These are phyloP conservation scores for Fusarium abutilonis DNA, from an alignment of 2,329 filamentous ascomycete genomes.

Conservation along the genomic window DNA sequence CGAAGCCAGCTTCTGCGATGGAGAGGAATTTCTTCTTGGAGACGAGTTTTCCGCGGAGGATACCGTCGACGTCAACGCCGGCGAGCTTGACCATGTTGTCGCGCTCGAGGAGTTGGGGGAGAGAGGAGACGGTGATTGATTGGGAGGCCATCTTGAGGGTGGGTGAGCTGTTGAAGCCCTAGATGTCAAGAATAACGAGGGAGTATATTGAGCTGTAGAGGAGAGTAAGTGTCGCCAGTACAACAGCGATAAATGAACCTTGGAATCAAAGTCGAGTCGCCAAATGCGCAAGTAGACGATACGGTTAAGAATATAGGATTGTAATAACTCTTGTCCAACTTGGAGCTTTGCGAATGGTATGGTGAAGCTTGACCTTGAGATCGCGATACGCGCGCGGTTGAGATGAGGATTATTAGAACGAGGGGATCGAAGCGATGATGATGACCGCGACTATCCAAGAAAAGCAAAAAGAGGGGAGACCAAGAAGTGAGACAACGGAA, in stretches of 20 bases:
- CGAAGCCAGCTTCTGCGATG: constrained; percentile 82
- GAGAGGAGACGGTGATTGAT: constrained; percentile 67
- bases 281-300: too few species aligned
- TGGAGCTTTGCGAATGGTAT: constrained; percentile 1
- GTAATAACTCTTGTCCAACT: not conserved
- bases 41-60: constrained; percentile 88
- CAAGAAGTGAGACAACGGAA: constrained; percentile 10
- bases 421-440: constrained; percentile 8
- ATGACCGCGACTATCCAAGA: not conserved
- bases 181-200: not conserved
- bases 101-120: constrained; percentile 72
- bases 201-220: not conserved
- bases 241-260: not conserved
- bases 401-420: not conserved
- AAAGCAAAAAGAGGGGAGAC: constrained; percentile 1
- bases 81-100: constrained; percentile 88
- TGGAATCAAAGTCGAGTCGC: not conserved
- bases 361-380: constrained; percentile 9
- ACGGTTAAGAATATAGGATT: not conserved
- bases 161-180: constrained; percentile 19
- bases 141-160: constrained; percentile 43
- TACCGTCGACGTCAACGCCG: constrained; percentile 86
- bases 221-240: not conserved
- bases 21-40: constrained; percentile 93
- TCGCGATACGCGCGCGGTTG: constrained; percentile 11